A percentile compares a stretch with the other conserved stretches of the same genome.
Conservation (phyloP, 306 rosid species). For the Glycine tomentella region DNA sequence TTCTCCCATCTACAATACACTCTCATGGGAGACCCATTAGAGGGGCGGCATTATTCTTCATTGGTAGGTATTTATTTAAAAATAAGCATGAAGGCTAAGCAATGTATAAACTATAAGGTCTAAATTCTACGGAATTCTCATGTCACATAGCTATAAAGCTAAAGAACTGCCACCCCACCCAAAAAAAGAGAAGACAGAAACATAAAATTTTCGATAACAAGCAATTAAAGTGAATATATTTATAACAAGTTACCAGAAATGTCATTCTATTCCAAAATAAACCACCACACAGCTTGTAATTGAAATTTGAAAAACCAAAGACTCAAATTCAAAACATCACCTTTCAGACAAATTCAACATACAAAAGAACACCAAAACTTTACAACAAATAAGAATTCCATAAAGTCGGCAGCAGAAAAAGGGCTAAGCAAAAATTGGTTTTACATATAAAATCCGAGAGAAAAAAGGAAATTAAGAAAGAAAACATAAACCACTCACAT, state of each 20-base stretch:
- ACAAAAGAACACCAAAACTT: neutral
- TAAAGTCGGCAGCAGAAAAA: neutral
- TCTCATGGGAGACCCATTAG: neutral
- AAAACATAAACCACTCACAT: neutral
- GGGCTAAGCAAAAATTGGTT: neutral
- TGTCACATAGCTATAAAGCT: neutral
- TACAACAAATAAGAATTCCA: constrained; percentile 5
- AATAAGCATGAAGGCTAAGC: neutral
- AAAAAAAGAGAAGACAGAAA: neutral
- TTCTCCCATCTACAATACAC: neutral
- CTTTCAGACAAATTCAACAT: constrained; percentile 3
- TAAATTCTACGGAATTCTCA: neutral
- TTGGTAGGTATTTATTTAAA: neutral
- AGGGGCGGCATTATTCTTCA: neutral
- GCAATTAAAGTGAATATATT: constrained; percentile 15
- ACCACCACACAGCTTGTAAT: no score
- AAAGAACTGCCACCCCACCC: neutral
- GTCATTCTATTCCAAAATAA: neutral
- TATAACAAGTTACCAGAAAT: neutral
- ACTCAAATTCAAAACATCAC: neutral
- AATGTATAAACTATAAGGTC: neutral
- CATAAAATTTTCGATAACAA: neutral
- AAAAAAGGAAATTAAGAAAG: neutral
- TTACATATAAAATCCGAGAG: neutral
- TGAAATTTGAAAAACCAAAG: neutral